These are phyloP conservation scores for Fonticula alba DNA, from an alignment of 78 protist genomes.

Conservation along the genomic window DNA sequence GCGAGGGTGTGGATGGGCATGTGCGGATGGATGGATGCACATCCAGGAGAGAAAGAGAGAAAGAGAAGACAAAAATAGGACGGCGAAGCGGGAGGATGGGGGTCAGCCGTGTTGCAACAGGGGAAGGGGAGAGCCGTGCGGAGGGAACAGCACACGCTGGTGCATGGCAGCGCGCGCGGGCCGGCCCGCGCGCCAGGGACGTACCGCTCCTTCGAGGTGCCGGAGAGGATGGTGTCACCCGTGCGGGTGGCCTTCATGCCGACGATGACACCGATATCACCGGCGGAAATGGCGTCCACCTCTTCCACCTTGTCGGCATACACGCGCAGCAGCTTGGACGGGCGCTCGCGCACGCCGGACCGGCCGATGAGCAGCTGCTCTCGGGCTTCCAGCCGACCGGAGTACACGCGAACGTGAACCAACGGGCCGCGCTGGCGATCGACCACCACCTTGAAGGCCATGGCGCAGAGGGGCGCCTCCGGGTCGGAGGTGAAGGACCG, in stretches of 20 bases:
- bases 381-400: constrained; percentile 22
- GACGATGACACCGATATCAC: constrained; percentile 5
- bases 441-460: constrained; percentile 63
- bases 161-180: too few species aligned
- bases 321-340: constrained; percentile 14
- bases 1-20: too few species aligned
- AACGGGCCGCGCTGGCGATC: constrained; percentile 36
- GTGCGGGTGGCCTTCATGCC: constrained; percentile 2
- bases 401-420: constrained; percentile 50
- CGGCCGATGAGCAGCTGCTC: constrained; percentile 6
- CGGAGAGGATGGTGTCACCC: constrained; percentile 11
- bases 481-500: not conserved
- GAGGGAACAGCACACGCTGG: too few species aligned
- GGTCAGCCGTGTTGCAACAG: too few species aligned
- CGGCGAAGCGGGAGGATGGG: too few species aligned
- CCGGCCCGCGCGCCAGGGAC: too few species aligned
- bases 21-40: too few species aligned
- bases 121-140: too few species aligned
- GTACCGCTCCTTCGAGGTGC: too few species aligned
- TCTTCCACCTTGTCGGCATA: constrained; percentile 29
- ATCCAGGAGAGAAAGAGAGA: too few species aligned
- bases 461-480: constrained; percentile 18
- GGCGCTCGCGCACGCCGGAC: constrained; percentile 22
- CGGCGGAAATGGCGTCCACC: constrained; percentile 6
- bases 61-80: too few species aligned